A percentile compares a stretch with the other conserved stretches of the same genome.
These are phyloP conservation scores for Coemansia sp. DNA, from an alignment of 192 early-diverging fungal species.

Conservation along the genomic window DNA sequence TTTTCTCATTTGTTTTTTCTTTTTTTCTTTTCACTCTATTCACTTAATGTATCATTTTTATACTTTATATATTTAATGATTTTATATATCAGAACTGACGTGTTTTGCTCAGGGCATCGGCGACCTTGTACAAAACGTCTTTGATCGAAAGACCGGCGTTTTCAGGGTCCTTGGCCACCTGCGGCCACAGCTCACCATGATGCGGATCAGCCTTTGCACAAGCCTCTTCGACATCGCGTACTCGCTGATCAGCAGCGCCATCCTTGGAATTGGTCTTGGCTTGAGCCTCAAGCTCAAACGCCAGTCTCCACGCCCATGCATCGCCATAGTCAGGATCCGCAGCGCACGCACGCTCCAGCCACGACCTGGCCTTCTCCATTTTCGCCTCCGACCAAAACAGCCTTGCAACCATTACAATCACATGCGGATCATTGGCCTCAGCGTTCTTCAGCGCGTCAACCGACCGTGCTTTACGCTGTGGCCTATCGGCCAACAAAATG, in stretches of 20 bases:
- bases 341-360: slow-evolving; percentile 84
- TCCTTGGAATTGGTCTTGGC: background rate
- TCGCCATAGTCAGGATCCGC: slow-evolving; percentile 89
- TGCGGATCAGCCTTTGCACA: slow-evolving; percentile 80
- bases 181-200: slow-evolving; percentile 90
- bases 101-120: slow-evolving; percentile 15
- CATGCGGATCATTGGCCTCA: slow-evolving; percentile 73
- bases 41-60: background rate
- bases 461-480: slow-evolving; percentile 82
- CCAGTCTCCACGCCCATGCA: slow-evolving; percentile 92
- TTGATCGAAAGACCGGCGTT: slow-evolving; percentile 23
- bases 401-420: slow-evolving; percentile 80
- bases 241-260: slow-evolving; percentile 21
- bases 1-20: background rate
- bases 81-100: slow-evolving; percentile 14
- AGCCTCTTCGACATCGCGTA: slow-evolving; percentile 54
- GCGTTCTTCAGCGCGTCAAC: slow-evolving; percentile 91
- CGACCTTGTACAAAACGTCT: slow-evolving; percentile 26
- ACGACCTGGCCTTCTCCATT: slow-evolving; percentile 87
- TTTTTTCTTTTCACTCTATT: background rate
- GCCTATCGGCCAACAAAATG: slow-evolving; percentile 80
- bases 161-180: slow-evolving; percentile 67
- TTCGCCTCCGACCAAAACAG: slow-evolving; percentile 94
- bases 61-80: background rate
- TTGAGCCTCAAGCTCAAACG: slow-evolving; percentile 72